phyloP scores from a whole-genome alignment of 2,329 filamentous ascomycete species.

The Pseudogymnoascus sp. region DNA sequence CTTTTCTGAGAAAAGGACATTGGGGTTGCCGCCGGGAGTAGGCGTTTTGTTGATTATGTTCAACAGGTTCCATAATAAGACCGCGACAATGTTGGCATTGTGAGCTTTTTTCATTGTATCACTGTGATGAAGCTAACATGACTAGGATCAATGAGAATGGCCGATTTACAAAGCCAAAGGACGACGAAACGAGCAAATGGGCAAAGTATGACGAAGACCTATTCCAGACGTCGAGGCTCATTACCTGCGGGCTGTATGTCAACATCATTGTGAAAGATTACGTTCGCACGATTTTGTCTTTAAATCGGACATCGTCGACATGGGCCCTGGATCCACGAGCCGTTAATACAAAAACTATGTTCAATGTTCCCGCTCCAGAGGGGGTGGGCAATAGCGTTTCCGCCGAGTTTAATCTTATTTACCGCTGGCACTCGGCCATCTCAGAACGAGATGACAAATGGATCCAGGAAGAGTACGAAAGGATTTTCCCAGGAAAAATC shows the following conservation, averaged over 20 bases:
- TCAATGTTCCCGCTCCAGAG: constrained; percentile 51
- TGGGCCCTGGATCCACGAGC: constrained; percentile 70
- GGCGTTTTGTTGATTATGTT: constrained; percentile 70
- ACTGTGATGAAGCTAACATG: constrained; percentile 1
- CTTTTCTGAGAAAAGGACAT: constrained; percentile 63
- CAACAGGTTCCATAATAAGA: constrained; percentile 78
- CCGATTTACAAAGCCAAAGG: constrained; percentile 61
- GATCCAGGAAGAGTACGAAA: constrained; percentile 62
- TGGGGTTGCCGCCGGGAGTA: constrained; percentile 65
- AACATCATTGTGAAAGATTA: constrained; percentile 75
- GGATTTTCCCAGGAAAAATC: constrained; percentile 51
- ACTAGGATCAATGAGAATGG: constrained; percentile 73
- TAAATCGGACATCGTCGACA: constrained; percentile 24
- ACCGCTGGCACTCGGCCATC: constrained; percentile 81
- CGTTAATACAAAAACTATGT: constrained; percentile 47
- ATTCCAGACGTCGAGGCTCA: constrained; percentile 70
- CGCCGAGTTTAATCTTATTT: constrained; percentile 82
- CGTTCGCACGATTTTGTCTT: constrained; percentile 53
- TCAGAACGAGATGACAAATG: constrained; percentile 69
- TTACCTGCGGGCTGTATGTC: constrained; percentile 68
- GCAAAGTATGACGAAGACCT: constrained; percentile 68
- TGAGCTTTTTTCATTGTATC: constrained; percentile 14
- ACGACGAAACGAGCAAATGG: constrained; percentile 47
- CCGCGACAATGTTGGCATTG: constrained; percentile 66
- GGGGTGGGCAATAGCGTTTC: constrained; percentile 78